Evolutionary conservation across 106 monocot species (phyloP), one percentile per base, ranked within the genome.

Genomic region (Cymbidium sinense): DNA sequence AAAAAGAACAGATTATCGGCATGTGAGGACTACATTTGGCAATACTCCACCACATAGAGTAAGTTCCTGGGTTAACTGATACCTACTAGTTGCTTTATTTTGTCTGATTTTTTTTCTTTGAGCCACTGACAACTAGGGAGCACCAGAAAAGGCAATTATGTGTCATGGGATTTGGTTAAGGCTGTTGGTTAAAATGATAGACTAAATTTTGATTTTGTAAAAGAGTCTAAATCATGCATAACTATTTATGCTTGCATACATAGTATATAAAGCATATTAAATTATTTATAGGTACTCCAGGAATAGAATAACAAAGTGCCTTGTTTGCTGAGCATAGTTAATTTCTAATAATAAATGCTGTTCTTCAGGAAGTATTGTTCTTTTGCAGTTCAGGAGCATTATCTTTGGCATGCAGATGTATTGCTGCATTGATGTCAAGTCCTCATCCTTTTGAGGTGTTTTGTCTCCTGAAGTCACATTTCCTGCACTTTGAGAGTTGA

Each of bases 11-110:
- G 95, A 90, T 64, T 84, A 87, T 79, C 84, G 78, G 50, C 88
- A 93, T 87, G 99, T 93, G 20, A 93, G 76, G 80, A 79, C 92
- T 77, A 93, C 92, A 29, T 95, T 95, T 86, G 55, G 80, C 58
- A 88, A 75, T 65, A 85, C 88, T 52, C 87, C 86, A n/a, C 80
- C 81, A 67, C 80, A 82, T 73, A 99, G 85, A 81, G 99, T 99
- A 81, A 95, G 92, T 70, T 27, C 27, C 71, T 71, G 71, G 13
- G 21, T 39, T n/a, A 21, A 36, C 71, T 18, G 18, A 33, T 71
- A 37, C 37, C 39, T 71, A 17, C 9, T 71, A 7, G 1, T 37
- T 71, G 20, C 20, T 20, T 36, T 37, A 20, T 31, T 28, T 31
- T 69, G 33, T 67, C 33, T 33, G 8, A 4, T 69, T 69, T 69